Conservation (phyloP, 2,329 filamentous ascomycete species). For the Colletotrichum echinochloae region DNA sequence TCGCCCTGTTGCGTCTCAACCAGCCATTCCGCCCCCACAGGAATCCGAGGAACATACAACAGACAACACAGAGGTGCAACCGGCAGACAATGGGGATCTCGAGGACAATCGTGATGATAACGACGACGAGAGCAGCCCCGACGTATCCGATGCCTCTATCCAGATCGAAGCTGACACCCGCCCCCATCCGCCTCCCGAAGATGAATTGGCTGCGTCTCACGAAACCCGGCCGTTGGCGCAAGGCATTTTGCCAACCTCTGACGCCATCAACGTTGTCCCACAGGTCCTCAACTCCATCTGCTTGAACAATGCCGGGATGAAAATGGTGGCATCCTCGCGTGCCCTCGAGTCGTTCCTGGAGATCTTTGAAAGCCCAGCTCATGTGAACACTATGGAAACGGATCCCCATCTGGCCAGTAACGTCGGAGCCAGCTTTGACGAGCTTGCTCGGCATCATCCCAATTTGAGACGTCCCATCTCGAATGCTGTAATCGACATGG, state of each 20-base stretch:
- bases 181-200: slow-evolving; percentile 65
- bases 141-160: slow-evolving; percentile 55
- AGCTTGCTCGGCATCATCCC: slow-evolving; percentile 94
- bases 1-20: slow-evolving; percentile 54
- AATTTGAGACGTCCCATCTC: slow-evolving; percentile 83
- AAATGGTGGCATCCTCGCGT: slow-evolving; percentile 84
- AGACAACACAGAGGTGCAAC: slow-evolving; percentile 17
- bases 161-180: slow-evolving; percentile 54
- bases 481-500: slow-evolving; percentile 89
- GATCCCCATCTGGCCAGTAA: slow-evolving; percentile 77
- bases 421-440: slow-evolving; percentile 89
- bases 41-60: slow-evolving; percentile 44
- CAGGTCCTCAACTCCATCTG: slow-evolving; percentile 94
- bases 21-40: slow-evolving; percentile 46
- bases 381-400: slow-evolving; percentile 84
- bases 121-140: slow-evolving; percentile 53
- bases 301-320: slow-evolving; percentile 87
- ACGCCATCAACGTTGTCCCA: slow-evolving; percentile 89
- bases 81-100: slow-evolving; percentile 41
- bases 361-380: slow-evolving; percentile 93
- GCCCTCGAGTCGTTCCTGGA: slow-evolving; percentile 91
- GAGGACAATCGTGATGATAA: slow-evolving; percentile 40
- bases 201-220: slow-evolving; percentile 53
- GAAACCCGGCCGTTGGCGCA: slow-evolving; percentile 62
- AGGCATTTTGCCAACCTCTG: slow-evolving; percentile 86